Percentiles rank a stretch among this genome's conserved stretches.
Evolutionary conservation across 2,329 filamentous ascomycete species (phyloP).

Genomic region (Apiospora saccharicola): DNA sequence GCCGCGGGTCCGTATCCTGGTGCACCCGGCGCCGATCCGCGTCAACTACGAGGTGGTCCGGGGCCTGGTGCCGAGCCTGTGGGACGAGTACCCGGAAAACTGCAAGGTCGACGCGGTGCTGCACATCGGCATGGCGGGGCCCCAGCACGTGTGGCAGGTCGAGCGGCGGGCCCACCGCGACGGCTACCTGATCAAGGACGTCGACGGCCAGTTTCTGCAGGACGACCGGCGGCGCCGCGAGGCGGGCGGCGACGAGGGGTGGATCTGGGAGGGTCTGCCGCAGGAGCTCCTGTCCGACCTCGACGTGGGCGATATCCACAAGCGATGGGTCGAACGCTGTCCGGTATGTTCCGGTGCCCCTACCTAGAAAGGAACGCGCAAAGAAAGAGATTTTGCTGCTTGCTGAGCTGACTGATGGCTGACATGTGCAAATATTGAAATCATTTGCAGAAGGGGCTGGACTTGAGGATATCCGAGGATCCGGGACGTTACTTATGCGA

Average conservation of each 20-base stretch:
- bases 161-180: conserved; percentile 76
- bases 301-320: conserved; percentile 63
- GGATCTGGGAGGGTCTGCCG: conserved; percentile 63
- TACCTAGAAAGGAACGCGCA: too few species aligned
- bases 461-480: conserved; percentile 70
- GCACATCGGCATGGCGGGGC: conserved; percentile 82
- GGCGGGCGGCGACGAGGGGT: conserved; percentile 48
- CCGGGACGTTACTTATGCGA: conserved; percentile 79
- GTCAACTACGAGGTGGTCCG: conserved; percentile 76
- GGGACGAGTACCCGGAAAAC: conserved; percentile 49
- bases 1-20: conserved; percentile 66
- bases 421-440: background rate
- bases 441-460: conserved; percentile 42
- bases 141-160: conserved; percentile 70
- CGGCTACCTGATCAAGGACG: conserved; percentile 74
- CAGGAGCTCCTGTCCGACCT: conserved; percentile 64
- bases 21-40: conserved; percentile 71
- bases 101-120: conserved; percentile 66
- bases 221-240: conserved; percentile 51
- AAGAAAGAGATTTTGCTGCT: too few species aligned
- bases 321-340: conserved; percentile 60
- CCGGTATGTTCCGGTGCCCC: conserved; percentile 49
- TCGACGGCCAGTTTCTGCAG: conserved; percentile 68
- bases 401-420: background rate
- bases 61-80: conserved; percentile 68